Base-by-base conservation (phyloP, 2,329 filamentous ascomycete species). In the Colletotrichum siamense region DNA sequence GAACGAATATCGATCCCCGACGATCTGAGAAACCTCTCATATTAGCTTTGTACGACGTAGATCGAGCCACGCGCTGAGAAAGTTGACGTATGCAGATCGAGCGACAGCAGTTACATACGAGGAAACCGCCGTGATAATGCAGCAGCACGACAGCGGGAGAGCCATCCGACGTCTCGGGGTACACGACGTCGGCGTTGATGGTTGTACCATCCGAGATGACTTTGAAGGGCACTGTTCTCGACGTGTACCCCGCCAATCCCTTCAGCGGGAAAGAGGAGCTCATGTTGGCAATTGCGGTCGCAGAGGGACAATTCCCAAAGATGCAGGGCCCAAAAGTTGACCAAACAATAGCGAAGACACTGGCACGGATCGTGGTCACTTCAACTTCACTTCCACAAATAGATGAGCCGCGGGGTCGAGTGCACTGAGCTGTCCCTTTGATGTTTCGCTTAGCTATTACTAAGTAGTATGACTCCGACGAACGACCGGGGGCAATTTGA, bases 1-100 rank as follows among this genome's bases (percentile, higher is more conserved):
- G 26, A 76, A 76, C 30, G 73, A n/a, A 52, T 73, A 69, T 18
- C 73, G 44, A 24, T 76, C 69, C 18, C 73, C 73, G 15, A 76
- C 61, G 55, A 76, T 36, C 34, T 36, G 15, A 1, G 34, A 36
- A 36, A 36, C 7, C 15, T 36, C 34, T 36, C 16, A 44, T 44
- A 6, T 44, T 18, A 44, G 36, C 36, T 44, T 44, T 16, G 2
- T 1, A 18, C 8, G 16, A 18, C 36, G 16, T 44, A 44, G 16
- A 18, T 44, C 8, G 36, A 44, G 16, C 16, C 8, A 44, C 36
- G 16, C 36, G 3, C 16, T 44, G 36, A 44, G 36, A 18, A 44
- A 9, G 8, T 44, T 44, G 36, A 44, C 8, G 36, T 18, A 44
- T 44, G 36, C 36, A 44, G 36, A 18, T 18, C 36, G 36, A 44